Evolutionary conservation across 352 stramenopile genomes (phyloP), one percentile per base, ranked within the genome.

Genomic region (Pythium scleroteichum): DNA sequence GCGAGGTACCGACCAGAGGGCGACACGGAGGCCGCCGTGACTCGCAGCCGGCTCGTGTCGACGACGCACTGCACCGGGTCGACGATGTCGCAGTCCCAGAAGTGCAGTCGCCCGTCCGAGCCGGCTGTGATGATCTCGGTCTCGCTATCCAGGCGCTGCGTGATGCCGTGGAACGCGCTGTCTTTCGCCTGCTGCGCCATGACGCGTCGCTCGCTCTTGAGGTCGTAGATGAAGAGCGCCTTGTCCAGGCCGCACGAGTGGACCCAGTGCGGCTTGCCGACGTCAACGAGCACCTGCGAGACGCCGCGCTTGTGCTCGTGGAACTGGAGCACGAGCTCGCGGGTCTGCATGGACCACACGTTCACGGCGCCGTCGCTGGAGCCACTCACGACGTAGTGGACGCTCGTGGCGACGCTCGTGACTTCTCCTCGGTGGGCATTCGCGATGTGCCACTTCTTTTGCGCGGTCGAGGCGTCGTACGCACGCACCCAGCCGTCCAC

Each of bases 141-240:
- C 69, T 97, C 91, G 58, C 81, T 91, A 62, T 97, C 87, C 10
- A 88, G 60, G 7, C 92, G 86, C 71, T 98, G 92, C 6, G 84
- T 84, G 61, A 97, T 88, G 26, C 79, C 58, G 23, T 83, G 75
- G 64, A 97, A 94, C 35, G 78, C 81, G 9, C 82, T 80, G 24
- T 88, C 78, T n/a, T 82, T 79, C 12, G 89, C 68, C 68, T 95
- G 79, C 57, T 97, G 87, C 1, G 75, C 79, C 42, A 96, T 76
- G 55, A 96, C 76, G 20, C 90, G 75, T 26, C 83, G 76, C 69
- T 95, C 84, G 57, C 66, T 90, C 49, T 90, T 88, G 47, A 98
- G 76, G 58, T 98, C 91, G 74, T 96, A 97, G 33, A 94, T 95
- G 70, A 98, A 93, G 10, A 97, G 73, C 20, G 86, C 77, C 41